Base-by-base conservation (phyloP, 306 rosid species). In the Gynostemma pentaphyllum region DNA sequence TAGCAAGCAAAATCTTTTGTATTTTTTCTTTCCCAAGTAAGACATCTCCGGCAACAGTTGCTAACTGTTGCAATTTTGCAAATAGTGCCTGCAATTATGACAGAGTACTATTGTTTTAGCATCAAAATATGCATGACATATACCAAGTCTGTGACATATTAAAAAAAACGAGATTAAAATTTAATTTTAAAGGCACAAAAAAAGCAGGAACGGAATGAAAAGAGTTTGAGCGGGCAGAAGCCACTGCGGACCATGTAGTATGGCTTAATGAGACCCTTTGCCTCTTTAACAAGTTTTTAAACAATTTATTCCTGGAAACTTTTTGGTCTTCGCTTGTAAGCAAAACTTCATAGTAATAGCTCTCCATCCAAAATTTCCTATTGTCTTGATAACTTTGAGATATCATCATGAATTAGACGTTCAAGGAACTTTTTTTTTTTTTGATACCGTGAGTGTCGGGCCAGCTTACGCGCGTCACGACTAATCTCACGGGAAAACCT, bases 41-140 rank as follows among this genome's bases (percentile, higher is more conserved):
- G 34, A 92, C 99, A 76, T 92, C 97, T 56, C 95, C 97, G 7
- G 99, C 99, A 68, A 92, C 90, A 68, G 82, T 84, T 47, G 99
- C 90, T 69, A 92, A 76, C 64, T 92, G 97, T 82, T 86, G 99
- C 48, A 92, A 78, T 73, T 80, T 92, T 72, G 89, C 74, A 82
- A 92, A 92, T 60, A 92, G 82, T 44, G 99, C 95, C 99, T 92
- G 84, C 78, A 75, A 62, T 48, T 59, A 72, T 19, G 69, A 64
- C 63, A 62, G 7, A 71, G 62, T n/a, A 28, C 49, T 72, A 63
- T 54, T 62, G 67, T 59, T 67, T 12, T 60, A 60, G 48, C 45
- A 59, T 37, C 16, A 12, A 12, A 18, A 57, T 62, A 29, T 55
- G 41, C 57, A 56, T 49, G 22, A 59, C 70, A 72, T 14, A 39